Evolutionary conservation across 2,329 filamentous ascomycete genomes (phyloP).

Genomic region (Fusarium nelsonii): DNA sequence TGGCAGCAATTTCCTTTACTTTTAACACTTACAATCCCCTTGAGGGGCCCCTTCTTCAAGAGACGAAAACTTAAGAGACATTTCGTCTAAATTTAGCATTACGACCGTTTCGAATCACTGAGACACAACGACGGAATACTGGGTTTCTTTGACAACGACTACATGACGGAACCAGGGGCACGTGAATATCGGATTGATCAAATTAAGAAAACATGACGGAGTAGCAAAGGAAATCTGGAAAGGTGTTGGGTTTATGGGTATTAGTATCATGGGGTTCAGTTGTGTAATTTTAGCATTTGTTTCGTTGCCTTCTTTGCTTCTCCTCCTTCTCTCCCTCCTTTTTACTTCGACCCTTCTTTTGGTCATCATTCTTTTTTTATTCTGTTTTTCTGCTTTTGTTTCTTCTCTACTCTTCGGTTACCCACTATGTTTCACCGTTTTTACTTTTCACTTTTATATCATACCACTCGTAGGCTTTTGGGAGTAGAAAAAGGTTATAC

Average conservation of each 20-base stretch:
- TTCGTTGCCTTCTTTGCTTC: slow-evolving; percentile 8
- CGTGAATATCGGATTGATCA: slow-evolving; percentile 32
- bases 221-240: slow-evolving; percentile 24
- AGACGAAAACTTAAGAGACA: slow-evolving; percentile 9
- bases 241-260: slow-evolving; percentile 31
- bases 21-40: slow-evolving; percentile 25
- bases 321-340: slow-evolving; percentile 6
- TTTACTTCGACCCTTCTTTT: slow-evolving; percentile 9
- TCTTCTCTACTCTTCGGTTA: slow-evolving; percentile 29
- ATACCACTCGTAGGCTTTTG: slow-evolving; percentile 47
- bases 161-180: slow-evolving; percentile 31
- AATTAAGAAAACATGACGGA: slow-evolving; percentile 27
- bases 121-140: slow-evolving; percentile 20
- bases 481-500: slow-evolving; percentile 50
- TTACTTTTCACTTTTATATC: slow-evolving; percentile 26
- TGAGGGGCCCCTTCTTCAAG: slow-evolving; percentile 14
- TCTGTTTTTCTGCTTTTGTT: slow-evolving; percentile 5
- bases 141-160: slow-evolving; percentile 38
- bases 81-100: slow-evolving; percentile 7
- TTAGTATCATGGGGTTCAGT: slow-evolving; percentile 25
- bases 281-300: slow-evolving; percentile 40
- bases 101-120: slow-evolving; percentile 16
- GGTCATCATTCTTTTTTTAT: slow-evolving; percentile 5
- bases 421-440: slow-evolving; percentile 33
- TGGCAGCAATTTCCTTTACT: slow-evolving; percentile 8